Conservation (phyloP, 495 filamentous ascomycete genomes). For the Neurospora tetrasperma region DNA sequence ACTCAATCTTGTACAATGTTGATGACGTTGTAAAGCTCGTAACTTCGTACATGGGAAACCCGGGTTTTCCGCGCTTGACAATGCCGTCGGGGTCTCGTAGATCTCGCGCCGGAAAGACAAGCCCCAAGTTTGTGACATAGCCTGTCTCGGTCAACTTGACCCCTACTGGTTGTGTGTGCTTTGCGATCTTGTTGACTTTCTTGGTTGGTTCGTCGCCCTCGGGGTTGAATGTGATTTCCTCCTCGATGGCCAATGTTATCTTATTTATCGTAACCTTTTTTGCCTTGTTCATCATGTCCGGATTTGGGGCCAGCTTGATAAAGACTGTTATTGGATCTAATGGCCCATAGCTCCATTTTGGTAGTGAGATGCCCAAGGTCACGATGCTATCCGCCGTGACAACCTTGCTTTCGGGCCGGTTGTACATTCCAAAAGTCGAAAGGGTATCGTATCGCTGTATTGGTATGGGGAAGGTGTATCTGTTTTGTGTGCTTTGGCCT, state of each 20-base stretch:
- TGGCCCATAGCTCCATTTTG: slow-evolving; percentile 93
- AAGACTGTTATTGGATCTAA: slow-evolving; percentile 92
- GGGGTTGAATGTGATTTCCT: slow-evolving; percentile 95
- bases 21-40: slow-evolving; percentile 89
- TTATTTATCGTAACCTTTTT: slow-evolving; percentile 87
- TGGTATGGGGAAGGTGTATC: slow-evolving; percentile 85
- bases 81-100: slow-evolving; percentile 80
- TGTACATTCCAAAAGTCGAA: slow-evolving; percentile 99
- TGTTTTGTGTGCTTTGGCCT: slow-evolving; percentile 71
- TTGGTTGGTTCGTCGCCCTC: slow-evolving; percentile 94
- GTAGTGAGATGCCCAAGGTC: slow-evolving; percentile 80
- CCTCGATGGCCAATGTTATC: slow-evolving; percentile 88
- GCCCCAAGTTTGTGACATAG: slow-evolving; percentile 80
- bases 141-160: slow-evolving; percentile 78
- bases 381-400: slow-evolving; percentile 82
- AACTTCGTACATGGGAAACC: slow-evolving; percentile 82
- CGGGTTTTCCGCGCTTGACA: slow-evolving; percentile 70
- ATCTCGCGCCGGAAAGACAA: slow-evolving; percentile 89
- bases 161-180: slow-evolving; percentile 69
- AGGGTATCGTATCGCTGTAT: slow-evolving; percentile 89
- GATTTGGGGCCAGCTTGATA: slow-evolving; percentile 85
- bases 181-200: slow-evolving; percentile 77
- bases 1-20: slow-evolving; percentile 95
- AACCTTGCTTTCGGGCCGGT: slow-evolving; percentile 81
- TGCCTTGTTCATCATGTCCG: slow-evolving; percentile 81